Conservation (phyloP, 208 protist species). For the Crithidia brevicula region DNA sequence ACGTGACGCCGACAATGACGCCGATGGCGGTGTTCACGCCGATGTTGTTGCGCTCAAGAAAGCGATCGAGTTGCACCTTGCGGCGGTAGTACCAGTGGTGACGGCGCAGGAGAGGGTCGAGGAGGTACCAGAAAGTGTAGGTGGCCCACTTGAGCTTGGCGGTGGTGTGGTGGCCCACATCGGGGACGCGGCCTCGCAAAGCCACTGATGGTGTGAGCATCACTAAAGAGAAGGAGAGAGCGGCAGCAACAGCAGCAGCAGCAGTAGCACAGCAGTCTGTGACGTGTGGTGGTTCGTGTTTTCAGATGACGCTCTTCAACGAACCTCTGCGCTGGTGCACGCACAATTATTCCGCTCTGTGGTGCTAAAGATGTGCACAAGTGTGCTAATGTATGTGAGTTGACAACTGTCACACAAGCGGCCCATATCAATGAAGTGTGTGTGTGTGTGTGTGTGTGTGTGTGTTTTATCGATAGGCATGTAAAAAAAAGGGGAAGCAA, state of each 20-base stretch:
- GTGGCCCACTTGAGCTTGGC: slow-evolving; percentile 79
- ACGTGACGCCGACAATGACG: slow-evolving; percentile 56
- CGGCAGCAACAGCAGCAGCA: too few relatives aligned
- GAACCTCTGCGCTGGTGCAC: too few relatives aligned
- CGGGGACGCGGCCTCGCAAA: slow-evolving; percentile 36
- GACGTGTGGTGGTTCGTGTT: too few relatives aligned
- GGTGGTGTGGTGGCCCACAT: slow-evolving; percentile 51
- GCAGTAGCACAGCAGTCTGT: too few relatives aligned
- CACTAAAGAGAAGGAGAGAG: too few relatives aligned
- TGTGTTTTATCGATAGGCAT: neutral
- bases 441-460: neutral
- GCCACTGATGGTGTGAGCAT: slow-evolving; percentile 16
- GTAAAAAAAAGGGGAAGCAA: too few relatives aligned
- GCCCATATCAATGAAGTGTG: neutral
- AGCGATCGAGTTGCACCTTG: slow-evolving; percentile 75
- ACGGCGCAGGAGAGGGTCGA: slow-evolving; percentile 71
- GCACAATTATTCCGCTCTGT: too few relatives aligned
- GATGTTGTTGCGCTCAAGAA: slow-evolving; percentile 72
- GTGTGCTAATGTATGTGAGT: too few relatives aligned
- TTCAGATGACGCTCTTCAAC: too few relatives aligned
- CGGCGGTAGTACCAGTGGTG: slow-evolving; percentile 76
- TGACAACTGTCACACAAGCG: neutral
- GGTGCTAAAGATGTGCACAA: too few relatives aligned
- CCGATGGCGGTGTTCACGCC: slow-evolving; percentile 65
- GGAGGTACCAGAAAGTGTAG: slow-evolving; percentile 76